Evolutionary conservation across 768 basidiomycete species (phyloP), one percentile per base, ranked within the genome.

Genomic region (Russula foetens): DNA sequence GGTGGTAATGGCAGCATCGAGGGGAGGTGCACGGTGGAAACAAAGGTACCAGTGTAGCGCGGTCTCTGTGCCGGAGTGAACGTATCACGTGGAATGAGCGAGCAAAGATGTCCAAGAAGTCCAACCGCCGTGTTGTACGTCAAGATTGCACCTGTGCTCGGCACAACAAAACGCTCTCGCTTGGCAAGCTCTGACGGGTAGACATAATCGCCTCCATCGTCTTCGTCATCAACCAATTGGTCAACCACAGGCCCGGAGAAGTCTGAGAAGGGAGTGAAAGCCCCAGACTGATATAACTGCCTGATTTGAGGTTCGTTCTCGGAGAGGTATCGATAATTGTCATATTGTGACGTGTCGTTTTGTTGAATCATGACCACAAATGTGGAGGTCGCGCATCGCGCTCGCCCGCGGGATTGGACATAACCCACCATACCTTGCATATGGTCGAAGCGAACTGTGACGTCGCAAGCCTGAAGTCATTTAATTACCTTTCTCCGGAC

Each of bases 331-430:
- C 76, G 71, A 69, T 92, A 92, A 56, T 80, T 79, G 23, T 76
- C 75, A 1, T 85, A 71, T 57, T 86, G 81, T 1, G 75, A 72
- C 1, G 73, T 69, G 50, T 86, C 78, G 52, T 81, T 80, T 60
- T 86, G 74, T 62, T 84, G 82, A 19, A 91, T 77, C 90, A 96
- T 88, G 31, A 94, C 79, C 46, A 94, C 76, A 66, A 90, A 95
- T 2, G 83, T 85, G 1, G 92, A 92, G 0, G 81, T 75, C 58
- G 82, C 81, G 61, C 84, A 86, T 48, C 93, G 78, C 0, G 93
- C 92, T 14, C 93, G 80, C 41, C 93, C 93, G 28, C 93, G 84
- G 21, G 90, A 92, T 70, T 96, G 93, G 44, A 95, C 82, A 66
- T 95, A 95, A 51, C 86, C 88, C 21, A 88, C 85, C 81, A 93